phyloP scores from a whole-genome alignment of 2,329 filamentous ascomycete genomes.

The Chaetothyriales sp. region DNA sequence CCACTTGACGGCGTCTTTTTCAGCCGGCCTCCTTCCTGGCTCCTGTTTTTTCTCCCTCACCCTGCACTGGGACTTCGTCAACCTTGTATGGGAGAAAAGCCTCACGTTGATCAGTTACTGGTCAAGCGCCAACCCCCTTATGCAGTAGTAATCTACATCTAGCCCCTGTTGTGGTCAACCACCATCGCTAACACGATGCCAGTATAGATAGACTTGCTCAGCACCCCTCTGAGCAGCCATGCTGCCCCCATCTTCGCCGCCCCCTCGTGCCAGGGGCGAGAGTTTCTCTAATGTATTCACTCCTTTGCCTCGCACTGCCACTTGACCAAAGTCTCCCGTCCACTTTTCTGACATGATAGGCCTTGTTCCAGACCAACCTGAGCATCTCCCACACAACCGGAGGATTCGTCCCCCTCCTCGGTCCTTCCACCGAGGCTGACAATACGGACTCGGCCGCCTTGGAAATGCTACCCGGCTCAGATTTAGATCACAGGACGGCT shows the following conservation, averaged over 20 bases:
- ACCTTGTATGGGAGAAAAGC: neutral
- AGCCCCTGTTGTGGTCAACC: neutral
- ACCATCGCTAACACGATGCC: neutral
- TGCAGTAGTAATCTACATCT: neutral
- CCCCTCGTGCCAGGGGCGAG: too few relatives aligned
- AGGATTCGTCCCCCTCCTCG: neutral
- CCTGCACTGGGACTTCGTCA: neutral
- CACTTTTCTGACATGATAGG: neutral
- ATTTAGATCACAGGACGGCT: neutral
- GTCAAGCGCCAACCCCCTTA: too few relatives aligned
- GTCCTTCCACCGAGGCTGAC: neutral
- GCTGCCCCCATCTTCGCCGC: neutral
- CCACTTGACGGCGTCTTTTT: neutral
- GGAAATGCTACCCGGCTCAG: neutral
- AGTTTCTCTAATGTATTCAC: neutral
- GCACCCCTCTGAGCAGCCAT: neutral
- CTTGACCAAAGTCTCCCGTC: neutral
- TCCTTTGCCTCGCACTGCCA: neutral
- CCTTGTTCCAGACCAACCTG: neutral
- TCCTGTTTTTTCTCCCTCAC: neutral
- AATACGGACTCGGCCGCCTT: neutral
- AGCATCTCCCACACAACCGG: neutral
- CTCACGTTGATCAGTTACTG: too few relatives aligned
- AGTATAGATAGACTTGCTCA: neutral
- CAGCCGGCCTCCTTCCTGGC: neutral